phyloP scores from a whole-genome alignment of 1,284 basidiomycete species.

The Cerioporus squamosus region DNA sequence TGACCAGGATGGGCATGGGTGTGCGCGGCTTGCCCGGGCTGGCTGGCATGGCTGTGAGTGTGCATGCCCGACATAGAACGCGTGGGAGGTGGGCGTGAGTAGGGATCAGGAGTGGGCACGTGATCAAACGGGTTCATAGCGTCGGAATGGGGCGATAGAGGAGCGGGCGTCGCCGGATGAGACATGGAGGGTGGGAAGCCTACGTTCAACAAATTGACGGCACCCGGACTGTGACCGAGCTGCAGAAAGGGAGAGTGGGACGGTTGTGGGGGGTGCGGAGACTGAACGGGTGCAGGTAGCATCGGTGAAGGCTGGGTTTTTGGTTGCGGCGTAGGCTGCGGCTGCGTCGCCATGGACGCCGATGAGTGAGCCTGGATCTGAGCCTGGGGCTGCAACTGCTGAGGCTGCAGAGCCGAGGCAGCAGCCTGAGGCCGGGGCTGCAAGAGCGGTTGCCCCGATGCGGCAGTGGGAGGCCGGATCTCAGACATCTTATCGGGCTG shows the following conservation, averaged over 20 bases:
- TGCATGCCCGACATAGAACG: background rate
- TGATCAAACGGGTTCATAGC: slow-evolving; percentile 27
- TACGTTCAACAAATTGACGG: slow-evolving; percentile 33
- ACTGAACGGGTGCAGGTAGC: slow-evolving; percentile 23
- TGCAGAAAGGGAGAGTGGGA: slow-evolving; percentile 16
- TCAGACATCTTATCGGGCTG: slow-evolving; percentile 22
- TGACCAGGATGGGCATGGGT: slow-evolving; percentile 10
- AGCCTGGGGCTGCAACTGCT: slow-evolving; percentile 20
- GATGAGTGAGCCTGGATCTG: slow-evolving; percentile 17
- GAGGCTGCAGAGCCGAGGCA: slow-evolving; percentile 21
- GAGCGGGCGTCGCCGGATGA: slow-evolving; percentile 32
- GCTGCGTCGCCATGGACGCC: slow-evolving; percentile 13
- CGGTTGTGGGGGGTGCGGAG: slow-evolving; percentile 23
- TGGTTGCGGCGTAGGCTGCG: slow-evolving; percentile 21
- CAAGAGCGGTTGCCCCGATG: slow-evolving; percentile 18
- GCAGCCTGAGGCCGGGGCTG: slow-evolving; percentile 30
- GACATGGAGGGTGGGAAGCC: slow-evolving; percentile 34
- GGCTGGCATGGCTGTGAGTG: slow-evolving; percentile 15
- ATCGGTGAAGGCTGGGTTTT: slow-evolving; percentile 23
- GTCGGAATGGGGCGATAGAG: slow-evolving; percentile 30
- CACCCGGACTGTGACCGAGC: slow-evolving; percentile 26
- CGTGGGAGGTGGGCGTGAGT: background rate
- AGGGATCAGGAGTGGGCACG: slow-evolving; percentile 12
- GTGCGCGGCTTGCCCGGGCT: slow-evolving; percentile 4
- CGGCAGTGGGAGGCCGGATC: slow-evolving; percentile 14